Evolutionary conservation across 805 yeast species (phyloP), one percentile per base, ranked within the genome.

Genomic region (Grigorovia jiainica): DNA sequence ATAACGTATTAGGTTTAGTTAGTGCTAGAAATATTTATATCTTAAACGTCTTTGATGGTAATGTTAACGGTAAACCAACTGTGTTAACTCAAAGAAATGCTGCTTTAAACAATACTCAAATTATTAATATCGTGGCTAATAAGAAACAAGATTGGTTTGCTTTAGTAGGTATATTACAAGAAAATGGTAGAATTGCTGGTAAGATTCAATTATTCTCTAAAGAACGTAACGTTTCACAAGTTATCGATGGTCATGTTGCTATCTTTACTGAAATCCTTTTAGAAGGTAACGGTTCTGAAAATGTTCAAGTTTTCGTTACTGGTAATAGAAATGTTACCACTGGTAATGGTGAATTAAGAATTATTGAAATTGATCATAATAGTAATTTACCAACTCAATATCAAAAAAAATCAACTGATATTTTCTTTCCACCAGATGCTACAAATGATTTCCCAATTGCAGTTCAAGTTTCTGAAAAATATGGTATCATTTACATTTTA

Each of bases 241-340:
- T 95, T 17, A 86, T 92, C 54, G 97, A 92, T 59, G 98, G 98
- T 55, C 98, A 92, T 64, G 97, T 94, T 43, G 92, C 95, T 45
- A 78, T 79, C 34, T 92, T 92, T 67, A 87, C 95, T 42, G 70
- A 73, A 45, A 68, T 92, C 48, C 73, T 78, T 47, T 70, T 90
- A 52, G 82, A 78, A 40, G 87, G 87, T 42, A 85, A 89, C 32
- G 47, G 71, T n/a, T 54, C 78, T 23, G 37, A 50, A 6, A 85
- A 85, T 34, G 84, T 95, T 39, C 87, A 86, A 64, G 79, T 90
- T 25, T 90, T 92, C 63, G 84, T 94, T 45, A 89, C 90, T 59
- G 97, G 95, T 55, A 87, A 87, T 66, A 82, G 92, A 65, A 76
- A 81, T 41, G 83, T 82, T 31, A 80, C 79, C 47, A 74, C 78